phyloP scores from a whole-genome alignment of 1,284 basidiomycete genomes.

The Quambalaria eucalypti region DNA sequence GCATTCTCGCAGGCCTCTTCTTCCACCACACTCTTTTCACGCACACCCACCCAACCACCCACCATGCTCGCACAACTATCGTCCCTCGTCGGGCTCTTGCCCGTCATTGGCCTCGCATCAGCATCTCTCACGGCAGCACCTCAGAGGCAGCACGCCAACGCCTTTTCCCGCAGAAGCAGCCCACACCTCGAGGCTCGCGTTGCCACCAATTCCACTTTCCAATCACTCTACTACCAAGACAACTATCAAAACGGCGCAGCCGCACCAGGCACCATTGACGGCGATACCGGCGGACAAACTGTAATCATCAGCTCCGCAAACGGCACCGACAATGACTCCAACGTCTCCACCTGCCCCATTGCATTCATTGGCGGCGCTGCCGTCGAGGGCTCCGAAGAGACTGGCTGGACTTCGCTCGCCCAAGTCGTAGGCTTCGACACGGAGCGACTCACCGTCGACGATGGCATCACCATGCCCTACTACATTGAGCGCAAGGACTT shows the following conservation, averaged over 20 bases:
- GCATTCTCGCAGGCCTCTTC: too few species aligned
- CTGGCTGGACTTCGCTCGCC: conserved; percentile 33
- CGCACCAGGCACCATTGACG: conserved; percentile 19
- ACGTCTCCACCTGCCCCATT: conserved; percentile 25
- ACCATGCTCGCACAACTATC: too few species aligned
- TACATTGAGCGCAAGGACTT: conserved; percentile 5
- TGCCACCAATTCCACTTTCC: background rate
- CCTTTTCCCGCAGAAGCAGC: too few species aligned
- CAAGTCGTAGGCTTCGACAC: conserved; percentile 38
- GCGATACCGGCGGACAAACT: conserved; percentile 29
- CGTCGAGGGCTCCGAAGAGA: conserved; percentile 21
- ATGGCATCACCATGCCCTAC: background rate
- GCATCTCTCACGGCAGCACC: too few species aligned
- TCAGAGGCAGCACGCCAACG: too few species aligned
- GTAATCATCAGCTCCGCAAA: conserved; percentile 22
- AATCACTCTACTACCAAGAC: conserved; percentile 9
- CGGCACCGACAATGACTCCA: conserved; percentile 33
- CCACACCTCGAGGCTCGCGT: background rate
- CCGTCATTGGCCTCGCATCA: too few species aligned
- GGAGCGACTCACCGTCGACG: conserved; percentile 2
- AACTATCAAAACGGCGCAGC: conserved; percentile 32
- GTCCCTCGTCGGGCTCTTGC: too few species aligned
- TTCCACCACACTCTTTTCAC: too few species aligned
- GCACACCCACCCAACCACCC: too few species aligned
- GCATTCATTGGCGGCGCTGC: conserved; percentile 35